Conservation (phyloP, 1,139 yeast genomes). For the Yamadazyma blattariae region DNA sequence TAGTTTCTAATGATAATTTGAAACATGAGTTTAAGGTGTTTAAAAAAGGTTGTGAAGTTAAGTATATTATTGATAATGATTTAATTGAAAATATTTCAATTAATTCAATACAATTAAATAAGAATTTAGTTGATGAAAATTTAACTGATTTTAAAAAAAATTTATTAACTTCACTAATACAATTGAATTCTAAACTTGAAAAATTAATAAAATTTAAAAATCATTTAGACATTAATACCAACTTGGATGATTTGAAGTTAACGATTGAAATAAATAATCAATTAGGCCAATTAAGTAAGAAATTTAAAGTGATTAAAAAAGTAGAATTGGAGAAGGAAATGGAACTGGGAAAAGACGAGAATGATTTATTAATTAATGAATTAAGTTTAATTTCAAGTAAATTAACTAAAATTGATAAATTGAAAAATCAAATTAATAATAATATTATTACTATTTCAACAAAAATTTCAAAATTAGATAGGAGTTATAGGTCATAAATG, state of each 20-base stretch:
- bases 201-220: constrained; percentile 15
- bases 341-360: constrained; percentile 1
- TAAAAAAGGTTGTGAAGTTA: constrained; percentile 1
- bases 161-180: constrained; percentile 13
- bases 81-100: constrained; percentile 14
- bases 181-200: constrained; percentile 20
- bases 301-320: constrained; percentile 14
- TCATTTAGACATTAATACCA: no score
- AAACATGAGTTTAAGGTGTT: constrained; percentile 1
- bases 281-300: constrained; percentile 26
- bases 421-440: constrained; percentile 19
- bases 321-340: background rate
- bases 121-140: constrained; percentile 1
- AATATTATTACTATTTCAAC: constrained; percentile 8
- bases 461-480: constrained; percentile 8
- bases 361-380: constrained; percentile 22
- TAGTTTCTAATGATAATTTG: background rate
- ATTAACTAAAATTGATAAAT: constrained; percentile 21
- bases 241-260: constrained; percentile 9
- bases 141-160: constrained; percentile 2
- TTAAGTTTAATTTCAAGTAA: constrained; percentile 31
- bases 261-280: constrained; percentile 20
- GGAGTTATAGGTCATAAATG: no score
- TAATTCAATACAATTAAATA: constrained; percentile 1
- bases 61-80: constrained; percentile 10